phyloP scores from a whole-genome alignment of 345 rosid species.

The Aegle marmelos region DNA sequence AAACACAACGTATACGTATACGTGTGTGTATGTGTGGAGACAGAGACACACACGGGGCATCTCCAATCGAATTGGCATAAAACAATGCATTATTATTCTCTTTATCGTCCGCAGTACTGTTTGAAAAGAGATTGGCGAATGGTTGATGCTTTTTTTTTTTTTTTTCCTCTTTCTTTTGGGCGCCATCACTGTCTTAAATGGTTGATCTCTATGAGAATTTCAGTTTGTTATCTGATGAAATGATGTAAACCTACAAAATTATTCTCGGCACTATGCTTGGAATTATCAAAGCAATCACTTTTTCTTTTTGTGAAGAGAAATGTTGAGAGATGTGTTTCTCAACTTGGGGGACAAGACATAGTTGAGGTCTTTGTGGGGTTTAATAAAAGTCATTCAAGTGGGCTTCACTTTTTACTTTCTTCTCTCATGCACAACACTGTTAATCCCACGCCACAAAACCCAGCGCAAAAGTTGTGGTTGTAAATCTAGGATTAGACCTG shows the following conservation, averaged over 20 bases:
- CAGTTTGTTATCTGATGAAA: not conserved
- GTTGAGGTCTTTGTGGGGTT: slow-evolving; percentile 26
- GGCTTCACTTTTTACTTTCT: slow-evolving; percentile 13
- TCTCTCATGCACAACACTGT: not conserved
- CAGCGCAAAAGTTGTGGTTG: not conserved
- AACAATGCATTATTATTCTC: not conserved
- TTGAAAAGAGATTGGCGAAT: not conserved
- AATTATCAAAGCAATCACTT: slow-evolving; percentile 4
- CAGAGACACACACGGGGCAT: too few species aligned
- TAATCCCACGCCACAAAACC: not conserved
- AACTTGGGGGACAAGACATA: slow-evolving; percentile 32
- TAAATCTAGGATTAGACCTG: not conserved
- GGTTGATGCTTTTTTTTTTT: not conserved
- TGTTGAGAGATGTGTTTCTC: slow-evolving; percentile 19
- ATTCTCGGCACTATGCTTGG: slow-evolving; percentile 19
- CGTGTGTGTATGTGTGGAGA: too few species aligned
- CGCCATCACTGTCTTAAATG: slow-evolving; percentile 11
- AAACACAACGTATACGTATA: too few species aligned
- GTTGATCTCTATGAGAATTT: not conserved
- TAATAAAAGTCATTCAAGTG: slow-evolving; percentile 16
- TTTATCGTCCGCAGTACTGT: not conserved
- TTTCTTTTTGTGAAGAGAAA: slow-evolving; percentile 10
- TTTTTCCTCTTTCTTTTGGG: not conserved
- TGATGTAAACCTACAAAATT: slow-evolving; percentile 9
- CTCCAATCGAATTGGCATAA: not conserved